Evolutionary conservation across 306 rosid species (phyloP).

Genomic region (Inga leiocalycina): DNA sequence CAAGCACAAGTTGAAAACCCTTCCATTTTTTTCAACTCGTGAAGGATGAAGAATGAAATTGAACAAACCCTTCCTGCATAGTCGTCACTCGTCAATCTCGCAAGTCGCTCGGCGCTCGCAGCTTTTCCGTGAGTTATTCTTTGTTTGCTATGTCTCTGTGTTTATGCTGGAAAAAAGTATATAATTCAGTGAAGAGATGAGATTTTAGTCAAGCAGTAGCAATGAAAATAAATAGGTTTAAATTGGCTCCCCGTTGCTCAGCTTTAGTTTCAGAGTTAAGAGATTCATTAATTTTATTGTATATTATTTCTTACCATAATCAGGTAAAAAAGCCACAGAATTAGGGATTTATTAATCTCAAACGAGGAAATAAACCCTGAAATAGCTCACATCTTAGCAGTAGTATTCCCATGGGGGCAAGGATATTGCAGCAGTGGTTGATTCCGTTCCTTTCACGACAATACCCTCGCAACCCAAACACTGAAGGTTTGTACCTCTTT

Average conservation of each 20-base stretch:
- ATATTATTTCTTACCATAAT: neutral
- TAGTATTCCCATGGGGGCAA: constrained; percentile 45
- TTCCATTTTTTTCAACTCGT: too few species aligned
- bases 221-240: neutral
- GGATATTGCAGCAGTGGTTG: constrained; percentile 54
- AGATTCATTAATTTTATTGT: neutral
- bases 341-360: neutral
- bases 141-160: neutral
- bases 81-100: too few species aligned
- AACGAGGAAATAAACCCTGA: neutral
- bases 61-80: too few species aligned
- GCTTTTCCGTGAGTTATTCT: neutral
- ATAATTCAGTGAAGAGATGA: neutral
- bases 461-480: constrained; percentile 14
- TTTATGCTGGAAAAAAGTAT: neutral
- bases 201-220: neutral
- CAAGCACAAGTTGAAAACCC: too few species aligned
- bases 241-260: neutral
- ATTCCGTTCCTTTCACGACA: constrained; percentile 37
- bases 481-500: constrained; percentile 40
- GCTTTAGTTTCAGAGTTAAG: neutral
- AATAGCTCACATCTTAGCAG: neutral
- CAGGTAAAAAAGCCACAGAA: neutral
- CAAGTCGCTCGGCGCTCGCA: too few species aligned
- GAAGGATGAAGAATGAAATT: too few species aligned